Evolutionary conservation across 441 rosid genomes (phyloP), one percentile per base, ranked within the genome.

Genomic region (Euphorbia schlechtendalii): DNA sequence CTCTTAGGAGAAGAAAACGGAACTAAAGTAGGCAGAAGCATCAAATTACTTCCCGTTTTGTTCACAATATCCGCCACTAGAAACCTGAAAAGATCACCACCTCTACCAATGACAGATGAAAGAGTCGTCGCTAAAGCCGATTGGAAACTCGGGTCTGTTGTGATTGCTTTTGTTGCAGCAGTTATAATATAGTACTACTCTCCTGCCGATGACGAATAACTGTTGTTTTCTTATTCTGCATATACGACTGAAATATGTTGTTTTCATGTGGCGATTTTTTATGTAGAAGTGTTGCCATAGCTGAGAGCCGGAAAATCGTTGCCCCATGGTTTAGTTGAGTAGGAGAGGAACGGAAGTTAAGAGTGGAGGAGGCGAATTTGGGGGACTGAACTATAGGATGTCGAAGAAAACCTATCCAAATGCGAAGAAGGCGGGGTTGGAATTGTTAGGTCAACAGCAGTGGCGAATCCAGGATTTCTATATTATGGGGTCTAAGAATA

Each of bases 71-170:
- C 66, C 28, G 49, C 68, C 36, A 56, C 62, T 61, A 49, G 72
- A 22, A 67, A 79, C 15, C 55, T 76, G 22, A 67, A 28, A 14
- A 40, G 51, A 17, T 70, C 77, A 5, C 45, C 13, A 4, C 64
- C 62, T 8, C 36, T 74, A 18, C 81, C 78, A n/a, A 89, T 86
- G 69, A 92, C 81, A 34, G 95, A 89, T 34, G 86, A 70, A 54
- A 92, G 81, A 55, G 95, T 96, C 12, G 84, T 83, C 0, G 82
- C 90, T 56, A 92, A 69, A 63, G 87, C 91, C 9, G 96, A 82
- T 62, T 87, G 96, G 67, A 89, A 92, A 80, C 59, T 82, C 20
- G 98, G 96, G 73, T 92, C 95, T 8, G 88, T 69, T 0, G 95
- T 84, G 72, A 87, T 82, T 11, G 84, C 92, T 74, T 84, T 80